These are phyloP conservation scores for Ophiostoma sp. DNA, from an alignment of 2,329 filamentous ascomycete species.

Conservation along the genomic window DNA sequence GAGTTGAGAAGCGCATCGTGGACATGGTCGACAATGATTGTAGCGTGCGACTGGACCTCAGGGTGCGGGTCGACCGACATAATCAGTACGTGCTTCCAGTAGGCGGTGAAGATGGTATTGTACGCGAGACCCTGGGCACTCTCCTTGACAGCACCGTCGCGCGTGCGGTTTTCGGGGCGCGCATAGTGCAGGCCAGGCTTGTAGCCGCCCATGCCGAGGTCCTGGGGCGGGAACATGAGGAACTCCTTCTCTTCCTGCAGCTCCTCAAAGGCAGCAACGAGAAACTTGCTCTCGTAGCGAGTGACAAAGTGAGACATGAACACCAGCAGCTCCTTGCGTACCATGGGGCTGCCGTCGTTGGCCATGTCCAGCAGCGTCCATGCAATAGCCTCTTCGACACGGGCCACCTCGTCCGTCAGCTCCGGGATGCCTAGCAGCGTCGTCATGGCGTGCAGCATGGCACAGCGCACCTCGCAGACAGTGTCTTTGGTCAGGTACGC, in stretches of 20 bases:
- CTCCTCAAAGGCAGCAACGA: constrained; percentile 89
- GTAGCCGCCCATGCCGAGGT: constrained; percentile 40
- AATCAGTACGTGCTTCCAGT: constrained; percentile 90
- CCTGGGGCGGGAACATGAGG: constrained; percentile 49
- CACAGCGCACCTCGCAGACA: constrained; percentile 85
- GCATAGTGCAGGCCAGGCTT: constrained; percentile 61
- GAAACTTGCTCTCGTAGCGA: constrained; percentile 85
- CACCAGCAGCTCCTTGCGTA: constrained; percentile 85
- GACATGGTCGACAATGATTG: constrained; percentile 79
- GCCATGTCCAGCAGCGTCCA: constrained; percentile 87
- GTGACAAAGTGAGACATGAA: constrained; percentile 90
- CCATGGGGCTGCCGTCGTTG: constrained; percentile 88
- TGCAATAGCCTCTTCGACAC: constrained; percentile 85
- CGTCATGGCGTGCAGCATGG: constrained; percentile 88
- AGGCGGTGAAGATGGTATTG: constrained; percentile 85
- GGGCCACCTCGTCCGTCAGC: constrained; percentile 81
- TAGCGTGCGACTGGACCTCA: constrained; percentile 81
- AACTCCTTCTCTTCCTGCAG: constrained; percentile 76
- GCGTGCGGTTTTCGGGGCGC: constrained; percentile 50
- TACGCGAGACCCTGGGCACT: constrained; percentile 61
- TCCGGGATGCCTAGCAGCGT: constrained; percentile 93
- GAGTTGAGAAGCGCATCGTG: constrained; percentile 74
- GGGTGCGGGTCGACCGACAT: constrained; percentile 92
- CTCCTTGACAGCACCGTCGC: constrained; percentile 54
- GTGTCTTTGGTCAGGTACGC: constrained; percentile 76